phyloP scores from a whole-genome alignment of 2,329 filamentous ascomycete species.

The Fusarium dimerum region DNA sequence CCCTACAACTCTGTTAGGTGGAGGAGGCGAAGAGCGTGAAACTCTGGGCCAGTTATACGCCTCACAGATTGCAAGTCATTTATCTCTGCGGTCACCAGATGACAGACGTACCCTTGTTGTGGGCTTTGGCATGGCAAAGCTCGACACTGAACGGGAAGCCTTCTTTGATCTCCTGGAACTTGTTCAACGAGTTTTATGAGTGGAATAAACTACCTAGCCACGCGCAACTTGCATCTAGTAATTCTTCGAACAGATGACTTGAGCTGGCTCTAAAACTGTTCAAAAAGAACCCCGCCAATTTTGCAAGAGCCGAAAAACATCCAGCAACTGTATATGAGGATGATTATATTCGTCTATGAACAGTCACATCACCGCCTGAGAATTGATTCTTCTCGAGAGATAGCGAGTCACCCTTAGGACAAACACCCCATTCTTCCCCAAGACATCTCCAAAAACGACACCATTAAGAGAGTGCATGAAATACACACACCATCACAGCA shows the following conservation, averaged over 20 bases:
- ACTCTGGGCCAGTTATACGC: constrained; percentile 86
- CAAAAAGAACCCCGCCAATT: too few species aligned
- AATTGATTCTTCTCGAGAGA: not conserved
- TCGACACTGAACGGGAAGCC: constrained; percentile 52
- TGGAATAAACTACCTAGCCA: not conserved
- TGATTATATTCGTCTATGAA: too few species aligned
- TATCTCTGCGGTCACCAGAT: constrained; percentile 70
- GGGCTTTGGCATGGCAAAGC: constrained; percentile 58
- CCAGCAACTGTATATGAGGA: too few species aligned
- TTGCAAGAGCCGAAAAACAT: too few species aligned
- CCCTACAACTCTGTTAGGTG: constrained; percentile 83
- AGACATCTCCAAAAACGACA: not conserved
- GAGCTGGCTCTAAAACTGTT: too few species aligned
- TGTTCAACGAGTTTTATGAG: constrained; percentile 56
- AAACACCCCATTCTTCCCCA: too few species aligned
- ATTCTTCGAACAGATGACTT: too few species aligned
- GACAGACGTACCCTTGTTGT: constrained; percentile 63
- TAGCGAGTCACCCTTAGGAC: too few species aligned
- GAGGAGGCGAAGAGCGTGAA: constrained; percentile 76
- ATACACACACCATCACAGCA: not conserved
- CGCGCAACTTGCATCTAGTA: not conserved
- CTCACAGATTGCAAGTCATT: constrained; percentile 81
- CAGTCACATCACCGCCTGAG: too few species aligned
- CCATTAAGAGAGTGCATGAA: not conserved
- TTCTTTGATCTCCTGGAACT: constrained; percentile 69